Evolutionary conservation across 768 basidiomycete genomes (phyloP).

Genomic region (Sistotremastrum niveocremeum): DNA sequence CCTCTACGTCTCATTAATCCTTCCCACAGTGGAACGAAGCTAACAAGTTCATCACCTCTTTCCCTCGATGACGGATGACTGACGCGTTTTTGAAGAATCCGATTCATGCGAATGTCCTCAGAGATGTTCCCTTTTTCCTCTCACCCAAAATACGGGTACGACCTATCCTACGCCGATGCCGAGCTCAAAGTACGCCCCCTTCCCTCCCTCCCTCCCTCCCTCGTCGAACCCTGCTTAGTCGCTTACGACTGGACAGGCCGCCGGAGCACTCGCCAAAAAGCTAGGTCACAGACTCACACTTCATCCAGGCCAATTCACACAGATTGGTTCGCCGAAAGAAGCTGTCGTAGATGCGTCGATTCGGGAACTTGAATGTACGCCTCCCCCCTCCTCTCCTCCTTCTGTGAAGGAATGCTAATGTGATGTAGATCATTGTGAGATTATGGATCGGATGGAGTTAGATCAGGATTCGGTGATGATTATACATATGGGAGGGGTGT

Average conservation of each 20-base stretch:
- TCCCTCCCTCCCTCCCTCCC: not conserved
- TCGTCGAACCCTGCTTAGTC: too few species aligned
- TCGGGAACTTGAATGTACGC: conserved; percentile 53
- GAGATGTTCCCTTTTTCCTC: conserved; percentile 92
- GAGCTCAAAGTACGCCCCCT: conserved; percentile 27
- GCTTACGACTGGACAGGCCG: too few species aligned
- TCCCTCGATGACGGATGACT: too few species aligned
- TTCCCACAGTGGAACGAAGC: conserved; percentile 64
- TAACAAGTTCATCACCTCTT: conserved; percentile 35
- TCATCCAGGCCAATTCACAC: conserved; percentile 83
- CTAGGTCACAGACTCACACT: conserved; percentile 71
- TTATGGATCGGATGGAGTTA: conserved; percentile 75
- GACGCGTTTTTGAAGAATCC: too few species aligned
- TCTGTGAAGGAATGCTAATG: not conserved
- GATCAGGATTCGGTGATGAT: conserved; percentile 82
- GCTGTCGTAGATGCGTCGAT: conserved; percentile 65
- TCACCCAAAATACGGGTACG: conserved; percentile 69
- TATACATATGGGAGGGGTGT: conserved; percentile 74
- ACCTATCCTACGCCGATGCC: conserved; percentile 56
- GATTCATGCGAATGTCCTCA: conserved; percentile 80
- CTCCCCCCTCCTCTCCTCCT: not conserved
- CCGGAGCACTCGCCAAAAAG: conserved; percentile 52
- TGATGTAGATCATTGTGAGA: conserved; percentile 57
- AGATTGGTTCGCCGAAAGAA: conserved; percentile 65
- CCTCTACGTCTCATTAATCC: not conserved